Evolutionary conservation across 768 basidiomycete species (phyloP).

Genomic region (Rhodosporidiobolus odoratus): DNA sequence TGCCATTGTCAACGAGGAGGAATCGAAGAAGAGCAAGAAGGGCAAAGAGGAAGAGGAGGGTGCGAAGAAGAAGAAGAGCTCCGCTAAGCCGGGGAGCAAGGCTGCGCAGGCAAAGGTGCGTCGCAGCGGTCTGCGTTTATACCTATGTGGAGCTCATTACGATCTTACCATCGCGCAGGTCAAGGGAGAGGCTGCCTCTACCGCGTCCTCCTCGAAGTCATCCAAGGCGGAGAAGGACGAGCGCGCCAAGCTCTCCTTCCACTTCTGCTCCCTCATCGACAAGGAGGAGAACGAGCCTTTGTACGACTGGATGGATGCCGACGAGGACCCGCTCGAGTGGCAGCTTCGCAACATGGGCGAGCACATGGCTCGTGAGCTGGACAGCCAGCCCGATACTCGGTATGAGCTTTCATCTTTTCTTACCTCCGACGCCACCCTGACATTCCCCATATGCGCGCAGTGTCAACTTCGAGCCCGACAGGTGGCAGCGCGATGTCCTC

Average conservation of each 20-base stretch:
- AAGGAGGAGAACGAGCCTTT: constrained; percentile 26
- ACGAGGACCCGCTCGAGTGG: constrained; percentile 59
- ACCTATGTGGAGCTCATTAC: not conserved
- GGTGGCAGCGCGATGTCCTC: constrained; percentile 63
- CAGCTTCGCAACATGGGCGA: constrained; percentile 66
- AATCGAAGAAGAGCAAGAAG: constrained; percentile 33
- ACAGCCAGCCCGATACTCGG: constrained; percentile 53
- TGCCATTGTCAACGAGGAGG: constrained; percentile 3
- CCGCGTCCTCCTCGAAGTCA: not conserved
- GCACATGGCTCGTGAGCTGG: constrained; percentile 69
- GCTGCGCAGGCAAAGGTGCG: constrained; percentile 27
- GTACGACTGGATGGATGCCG: constrained; percentile 46
- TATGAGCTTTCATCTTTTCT: not conserved
- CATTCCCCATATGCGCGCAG: constrained; percentile 42
- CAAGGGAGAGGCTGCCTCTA: constrained; percentile 17
- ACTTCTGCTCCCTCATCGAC: constrained; percentile 57
- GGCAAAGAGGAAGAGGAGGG: constrained; percentile 19
- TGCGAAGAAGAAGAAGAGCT: constrained; percentile 36
- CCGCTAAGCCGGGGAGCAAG: constrained; percentile 30
- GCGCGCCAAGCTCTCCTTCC: constrained; percentile 50
- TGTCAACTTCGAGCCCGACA: constrained; percentile 63
- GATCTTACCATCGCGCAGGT: not conserved
- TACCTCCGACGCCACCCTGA: not conserved
- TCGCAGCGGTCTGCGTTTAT: not conserved
- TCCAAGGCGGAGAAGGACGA: constrained; percentile 33